These are phyloP conservation scores for Malus asiatica DNA, from an alignment of 306 rosid species.

Conservation along the genomic window DNA sequence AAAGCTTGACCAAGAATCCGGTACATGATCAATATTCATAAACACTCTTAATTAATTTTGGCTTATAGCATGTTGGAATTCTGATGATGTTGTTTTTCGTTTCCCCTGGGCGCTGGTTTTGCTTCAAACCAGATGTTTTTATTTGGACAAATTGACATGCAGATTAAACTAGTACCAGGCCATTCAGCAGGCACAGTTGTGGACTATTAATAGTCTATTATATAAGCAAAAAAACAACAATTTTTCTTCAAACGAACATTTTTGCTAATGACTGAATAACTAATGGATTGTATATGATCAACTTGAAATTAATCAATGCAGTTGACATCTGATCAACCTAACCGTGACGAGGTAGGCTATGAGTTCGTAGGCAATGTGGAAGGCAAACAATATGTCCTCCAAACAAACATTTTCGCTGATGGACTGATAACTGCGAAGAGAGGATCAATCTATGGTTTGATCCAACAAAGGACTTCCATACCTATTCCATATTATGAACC, in stretches of 20 bases:
- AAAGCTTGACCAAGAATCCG: conserved; percentile 83
- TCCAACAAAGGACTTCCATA: conserved; percentile 78
- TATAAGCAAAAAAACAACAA: conserved; percentile 29
- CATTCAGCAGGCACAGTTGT: conserved; percentile 89
- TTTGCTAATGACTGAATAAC: neutral
- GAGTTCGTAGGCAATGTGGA: conserved; percentile 86
- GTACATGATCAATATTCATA: conserved; percentile 19
- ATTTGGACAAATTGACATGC: conserved; percentile 86
- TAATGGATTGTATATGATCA: neutral
- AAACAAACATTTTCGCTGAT: conserved; percentile 71
- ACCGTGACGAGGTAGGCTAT: conserved; percentile 75
- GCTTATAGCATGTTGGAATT: neutral
- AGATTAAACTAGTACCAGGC: conserved; percentile 78
- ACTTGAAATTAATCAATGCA: conserved; percentile 16
- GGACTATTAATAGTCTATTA: conserved; percentile 40
- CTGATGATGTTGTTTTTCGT: neutral
- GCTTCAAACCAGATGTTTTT: conserved; percentile 80
- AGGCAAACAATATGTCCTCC: conserved; percentile 68
- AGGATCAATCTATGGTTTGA: conserved; percentile 92
- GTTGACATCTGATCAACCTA: conserved; percentile 82
- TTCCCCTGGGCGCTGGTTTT: conserved; percentile 60
- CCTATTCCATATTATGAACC: conserved; percentile 80
- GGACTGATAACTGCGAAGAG: conserved; percentile 78
- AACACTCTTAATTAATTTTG: neutral
- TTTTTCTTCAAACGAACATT: neutral